Evolutionary conservation across 2,329 filamentous ascomycete genomes (phyloP).

Genomic region (Paraphaeosphaeria minitans): DNA sequence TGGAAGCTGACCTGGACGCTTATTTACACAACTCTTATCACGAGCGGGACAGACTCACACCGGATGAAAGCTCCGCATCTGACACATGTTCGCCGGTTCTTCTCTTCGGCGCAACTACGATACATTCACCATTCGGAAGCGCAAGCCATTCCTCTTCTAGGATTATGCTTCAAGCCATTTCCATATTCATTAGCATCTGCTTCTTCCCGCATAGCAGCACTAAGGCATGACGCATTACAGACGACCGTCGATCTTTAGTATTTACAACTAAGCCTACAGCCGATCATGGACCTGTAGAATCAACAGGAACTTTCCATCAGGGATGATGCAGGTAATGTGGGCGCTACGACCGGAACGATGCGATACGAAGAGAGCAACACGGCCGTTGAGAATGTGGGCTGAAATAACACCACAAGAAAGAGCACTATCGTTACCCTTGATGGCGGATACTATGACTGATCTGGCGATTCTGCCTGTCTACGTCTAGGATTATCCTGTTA

Average conservation of each 20-base stretch:
- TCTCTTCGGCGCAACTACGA: neutral
- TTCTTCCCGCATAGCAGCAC: neutral
- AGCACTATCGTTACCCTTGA: neutral
- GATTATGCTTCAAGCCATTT: neutral
- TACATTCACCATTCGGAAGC: neutral
- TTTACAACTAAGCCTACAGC: neutral
- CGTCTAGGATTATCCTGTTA: slow-evolving; percentile 7
- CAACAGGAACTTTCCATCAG: neutral
- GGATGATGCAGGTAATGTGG: neutral
- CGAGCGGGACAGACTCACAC: slow-evolving; percentile 10
- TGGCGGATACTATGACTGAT: neutral
- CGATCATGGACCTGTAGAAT: neutral
- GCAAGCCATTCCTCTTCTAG: neutral
- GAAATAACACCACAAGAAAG: neutral
- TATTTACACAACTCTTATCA: slow-evolving; percentile 8
- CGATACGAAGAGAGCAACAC: neutral
- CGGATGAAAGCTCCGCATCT: slow-evolving; percentile 17
- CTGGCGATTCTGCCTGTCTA: slow-evolving; percentile 5
- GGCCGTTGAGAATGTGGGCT: neutral
- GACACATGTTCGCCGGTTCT: neutral
- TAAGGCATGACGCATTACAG: neutral
- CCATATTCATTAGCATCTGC: neutral
- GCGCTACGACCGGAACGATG: neutral
- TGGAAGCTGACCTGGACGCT: slow-evolving; percentile 5
- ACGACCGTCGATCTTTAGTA: neutral